Evolutionary conservation across 1,284 basidiomycete genomes (phyloP), one percentile per base, ranked within the genome.

Genomic region (Malassezia caprae): DNA sequence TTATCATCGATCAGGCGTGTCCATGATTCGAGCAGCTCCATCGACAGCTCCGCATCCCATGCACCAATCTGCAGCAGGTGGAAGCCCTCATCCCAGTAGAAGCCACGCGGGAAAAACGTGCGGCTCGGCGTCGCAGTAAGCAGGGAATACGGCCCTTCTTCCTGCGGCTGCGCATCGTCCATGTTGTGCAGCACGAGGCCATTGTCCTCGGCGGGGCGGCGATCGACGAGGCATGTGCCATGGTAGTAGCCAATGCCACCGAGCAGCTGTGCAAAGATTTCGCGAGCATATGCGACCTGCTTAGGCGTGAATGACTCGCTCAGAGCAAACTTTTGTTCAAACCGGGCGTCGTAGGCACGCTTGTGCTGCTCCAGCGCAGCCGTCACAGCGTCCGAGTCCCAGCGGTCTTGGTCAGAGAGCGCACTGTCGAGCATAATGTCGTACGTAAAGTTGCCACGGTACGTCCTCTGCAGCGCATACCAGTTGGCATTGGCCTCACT

Each of bases 31-130:
- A 96, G 77, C 55, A 96, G 93, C 69, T 90, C 86, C 24, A 94
- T 79, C 65, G 87, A 87, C 58, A 94, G 82, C 66, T 89, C 88
- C 58, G 86, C 88, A 69, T 96, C 91, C 86, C 86, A 93, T 62
- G 84, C 82, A 19, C 88, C 88, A 42, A 96, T 87, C 64, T 90
- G 84, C 37, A 89, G 77, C 28, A 94, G 77, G 75, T 96, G 91
- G 79, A 96, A 96, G 1, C 90, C 90, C 76, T 96, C 90, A 71
- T 96, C 90, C 88, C 90, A 96, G 76, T 96, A 96, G 75, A 96
- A 96, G 21, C 90, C 90, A 73, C 90, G 81, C 1, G 90, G 90
- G 79, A 96, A 96, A 78, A 94, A 91, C 64, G 87, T 90, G 45
- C 91, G 81, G 72, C 88, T 90, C 1, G 90, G 90, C 0, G 90